Evolutionary conservation across 805 yeast species (phyloP).

Genomic region (Yarrowia sp.): DNA sequence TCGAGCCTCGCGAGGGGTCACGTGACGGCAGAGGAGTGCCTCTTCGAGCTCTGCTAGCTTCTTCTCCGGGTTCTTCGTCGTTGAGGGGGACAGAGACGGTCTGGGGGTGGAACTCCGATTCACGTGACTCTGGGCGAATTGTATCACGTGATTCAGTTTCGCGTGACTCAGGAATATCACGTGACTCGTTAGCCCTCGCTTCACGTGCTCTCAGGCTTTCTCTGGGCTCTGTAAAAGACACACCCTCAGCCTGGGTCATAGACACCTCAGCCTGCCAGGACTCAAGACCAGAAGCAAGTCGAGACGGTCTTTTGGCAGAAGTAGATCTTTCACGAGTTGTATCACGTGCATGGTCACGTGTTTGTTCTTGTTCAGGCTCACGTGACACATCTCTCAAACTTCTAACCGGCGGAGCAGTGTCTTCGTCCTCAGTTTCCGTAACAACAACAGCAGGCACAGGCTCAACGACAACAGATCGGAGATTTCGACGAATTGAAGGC

Average conservation of each 20-base stretch:
- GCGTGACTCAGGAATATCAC: not conserved
- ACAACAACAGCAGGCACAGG: not conserved
- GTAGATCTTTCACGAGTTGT: not conserved
- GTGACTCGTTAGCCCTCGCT: too few relatives aligned
- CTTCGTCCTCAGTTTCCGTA: not conserved
- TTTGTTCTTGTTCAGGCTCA: not conserved
- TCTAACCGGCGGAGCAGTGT: not conserved
- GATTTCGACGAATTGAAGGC: not conserved
- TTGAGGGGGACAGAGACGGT: constrained; percentile 1
- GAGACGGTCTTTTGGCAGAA: not conserved
- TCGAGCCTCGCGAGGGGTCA: not conserved
- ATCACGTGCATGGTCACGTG: not conserved
- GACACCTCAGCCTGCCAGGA: constrained; percentile 14
- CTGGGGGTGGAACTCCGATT: not conserved
- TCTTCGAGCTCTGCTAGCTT: not conserved
- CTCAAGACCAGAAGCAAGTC: not conserved
- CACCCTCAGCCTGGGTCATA: constrained; percentile 8
- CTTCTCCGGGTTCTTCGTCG: not conserved
- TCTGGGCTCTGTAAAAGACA: not conserved
- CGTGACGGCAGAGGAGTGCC: constrained; percentile 15
- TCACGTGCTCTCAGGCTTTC: too few relatives aligned
- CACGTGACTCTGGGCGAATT: not conserved
- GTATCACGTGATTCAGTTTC: not conserved
- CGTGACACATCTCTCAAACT: not conserved
- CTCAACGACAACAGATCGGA: not conserved